Evolutionary conservation across 805 yeast species (phyloP).

Genomic region (Metschnikowia hibisci): DNA sequence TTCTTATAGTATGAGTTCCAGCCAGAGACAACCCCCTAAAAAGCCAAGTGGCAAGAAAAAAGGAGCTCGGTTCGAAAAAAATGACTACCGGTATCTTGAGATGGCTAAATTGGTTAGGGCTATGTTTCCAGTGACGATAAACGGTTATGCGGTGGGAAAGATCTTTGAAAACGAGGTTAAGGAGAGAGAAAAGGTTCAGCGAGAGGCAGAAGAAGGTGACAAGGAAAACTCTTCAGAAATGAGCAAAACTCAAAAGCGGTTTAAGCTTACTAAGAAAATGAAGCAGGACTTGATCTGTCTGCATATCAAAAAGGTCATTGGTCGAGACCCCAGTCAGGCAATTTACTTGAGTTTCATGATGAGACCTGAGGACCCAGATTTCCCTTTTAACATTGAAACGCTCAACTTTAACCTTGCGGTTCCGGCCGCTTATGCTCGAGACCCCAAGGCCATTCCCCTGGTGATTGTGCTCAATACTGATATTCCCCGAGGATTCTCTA

Average conservation of each 20-base stretch:
- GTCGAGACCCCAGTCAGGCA: constrained; percentile 15
- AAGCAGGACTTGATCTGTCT: constrained; percentile 11
- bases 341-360: constrained; percentile 44
- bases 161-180: constrained; percentile 10
- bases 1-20: neutral
- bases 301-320: constrained; percentile 13
- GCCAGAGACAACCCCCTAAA: neutral
- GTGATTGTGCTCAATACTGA: constrained; percentile 60
- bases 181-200: neutral
- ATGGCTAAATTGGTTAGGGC: constrained; percentile 30
- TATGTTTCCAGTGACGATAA: constrained; percentile 34
- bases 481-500: constrained; percentile 64
- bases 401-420: constrained; percentile 51
- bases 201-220: neutral
- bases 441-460: constrained; percentile 39
- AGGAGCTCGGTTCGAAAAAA: constrained; percentile 2
- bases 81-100: constrained; percentile 26
- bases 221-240: neutral
- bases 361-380: constrained; percentile 67
- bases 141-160: constrained; percentile 25
- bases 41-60: constrained; percentile 6
- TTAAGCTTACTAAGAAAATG: constrained; percentile 9
- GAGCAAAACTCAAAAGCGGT: neutral
- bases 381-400: constrained; percentile 59
- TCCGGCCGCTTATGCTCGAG: constrained; percentile 53